Base-by-base conservation (phyloP, 2,329 filamentous ascomycete genomes). In the Aquanectria penicillioides region DNA sequence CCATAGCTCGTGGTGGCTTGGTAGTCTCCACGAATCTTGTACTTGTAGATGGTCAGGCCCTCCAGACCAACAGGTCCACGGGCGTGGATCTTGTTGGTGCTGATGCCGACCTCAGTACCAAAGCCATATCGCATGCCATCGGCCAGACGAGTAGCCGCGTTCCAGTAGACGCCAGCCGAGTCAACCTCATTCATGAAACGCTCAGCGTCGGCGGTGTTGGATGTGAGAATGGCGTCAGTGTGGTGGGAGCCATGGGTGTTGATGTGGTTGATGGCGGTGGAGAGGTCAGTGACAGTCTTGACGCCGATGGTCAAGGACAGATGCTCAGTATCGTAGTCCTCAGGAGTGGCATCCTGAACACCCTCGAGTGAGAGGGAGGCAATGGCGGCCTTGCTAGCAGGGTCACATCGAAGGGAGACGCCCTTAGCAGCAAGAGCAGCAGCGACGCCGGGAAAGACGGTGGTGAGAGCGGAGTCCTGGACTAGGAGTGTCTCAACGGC, bases 111-210 rank as follows among this genome's bases (percentile, higher is more conserved):
- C 78, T 99, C 95, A 0, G 95, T 98, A 43, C 95, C 95, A 77
- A 99, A 99, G 7, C 95, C 95, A 74, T 96, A 98, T 36, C 95
- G 86, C 91, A 97, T 97, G 7, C 95, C 95, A 75, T 99, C 95
- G 6, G 94, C 93, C 79, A 99, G 94, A 47, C 95, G 87, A 8
- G 93, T 97, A 20, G 92, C 96, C 7, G 93, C 92, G 74, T 99
- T 99, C 93, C 94, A 97, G 83, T 97, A 99, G 15, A 94, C 94
- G 49, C 94, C 94, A 0, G 93, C 91, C 23, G 93, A 92, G 78
- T 98, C 95, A 47, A 98, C 87, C 57, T 87, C 87, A 38, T 87
- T 86, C 86, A 96, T 92, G 81, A 98, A 99, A 46, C 81, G 81
- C 70, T 96, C 89, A 5, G 95, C 94, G 26, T 87, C 81, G 9